Percentiles rank a stretch among this genome's conserved stretches.
These are phyloP conservation scores for Aegilops longissima DNA, from an alignment of 176 grass and related monocot species.

Conservation along the genomic window DNA sequence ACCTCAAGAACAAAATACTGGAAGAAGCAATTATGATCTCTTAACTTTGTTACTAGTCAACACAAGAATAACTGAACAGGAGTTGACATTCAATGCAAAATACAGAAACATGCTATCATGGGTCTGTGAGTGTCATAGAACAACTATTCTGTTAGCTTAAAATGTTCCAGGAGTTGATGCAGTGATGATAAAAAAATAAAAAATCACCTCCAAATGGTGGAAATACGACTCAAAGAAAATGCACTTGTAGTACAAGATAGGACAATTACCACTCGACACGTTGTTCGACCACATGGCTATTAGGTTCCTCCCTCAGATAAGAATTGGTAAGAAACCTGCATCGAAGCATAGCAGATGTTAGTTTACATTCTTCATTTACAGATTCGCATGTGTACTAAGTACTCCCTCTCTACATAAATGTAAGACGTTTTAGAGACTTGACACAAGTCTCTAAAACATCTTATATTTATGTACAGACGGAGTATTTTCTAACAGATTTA, in stretches of 20 bases:
- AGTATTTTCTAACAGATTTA: neutral
- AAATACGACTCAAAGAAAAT: neutral
- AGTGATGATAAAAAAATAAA: neutral
- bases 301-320: constrained; percentile 91
- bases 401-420: too few relatives aligned
- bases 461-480: too few relatives aligned
- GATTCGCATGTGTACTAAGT: neutral
- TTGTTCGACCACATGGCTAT: constrained; percentile 96
- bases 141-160: neutral
- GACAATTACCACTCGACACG: constrained; percentile 84
- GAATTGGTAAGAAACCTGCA: constrained; percentile 94
- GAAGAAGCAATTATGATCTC: neutral
- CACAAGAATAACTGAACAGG: neutral
- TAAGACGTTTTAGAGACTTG: too few relatives aligned
- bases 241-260: neutral
- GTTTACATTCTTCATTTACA: neutral
- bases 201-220: neutral
- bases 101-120: neutral
- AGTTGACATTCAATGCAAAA: neutral
- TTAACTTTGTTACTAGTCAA: neutral
- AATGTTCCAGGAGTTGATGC: neutral
- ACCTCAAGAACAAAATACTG: neutral
- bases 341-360: neutral
- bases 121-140: neutral
- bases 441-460: too few relatives aligned